Evolutionary conservation across 495 filamentous ascomycete genomes (phyloP), one percentile per base, ranked within the genome.

Genomic region (Hypoxylon cercidicola): DNA sequence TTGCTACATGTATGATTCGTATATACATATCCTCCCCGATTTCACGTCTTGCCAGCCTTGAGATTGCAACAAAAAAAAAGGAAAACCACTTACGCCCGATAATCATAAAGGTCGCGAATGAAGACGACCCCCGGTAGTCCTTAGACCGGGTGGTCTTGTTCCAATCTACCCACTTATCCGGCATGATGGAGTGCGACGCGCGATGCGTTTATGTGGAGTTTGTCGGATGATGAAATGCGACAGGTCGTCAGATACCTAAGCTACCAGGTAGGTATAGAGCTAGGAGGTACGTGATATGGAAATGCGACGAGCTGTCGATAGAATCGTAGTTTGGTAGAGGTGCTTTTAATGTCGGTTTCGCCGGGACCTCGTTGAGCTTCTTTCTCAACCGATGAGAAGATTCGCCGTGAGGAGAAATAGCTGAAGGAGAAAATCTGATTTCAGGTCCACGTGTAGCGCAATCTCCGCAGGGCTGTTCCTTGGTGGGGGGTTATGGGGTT

Each of bases 61-160:
- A 54, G 30, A 20, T 23, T 18, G 32, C 12, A 47, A 19, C 23
- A 39, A 35, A 18, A 18, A 54, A 28, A 34, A 39, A 66, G 28
- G 47, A 15, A 37, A 15, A 46, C 16, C 46, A 84, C 89, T 69
- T 82, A 97, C 94, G 93, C 72, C 93, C 93, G 65, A 98, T 89
- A 75, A 98, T 96, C 63, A 98, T 86, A 76, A 97, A 97, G 45
- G 94, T 98, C 76, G 92, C 93, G 70, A 98, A 98, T 15, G 81
- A 84, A 50, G 72, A 62, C 8, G 81, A 78, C 34, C 80, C 82
- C 25, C 77, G 76, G 62, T 83, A 83, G 75, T 81, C 68, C 63
- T 75, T 75, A 28, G 79, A 82, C 68, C 72, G 71, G 34, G 78
- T 78, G 48, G 74, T 81, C 72, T 83, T 83, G 46, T 71, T 73